Conservation (phyloP, 1,284 basidiomycete species). For the Cronartium ribicola region DNA sequence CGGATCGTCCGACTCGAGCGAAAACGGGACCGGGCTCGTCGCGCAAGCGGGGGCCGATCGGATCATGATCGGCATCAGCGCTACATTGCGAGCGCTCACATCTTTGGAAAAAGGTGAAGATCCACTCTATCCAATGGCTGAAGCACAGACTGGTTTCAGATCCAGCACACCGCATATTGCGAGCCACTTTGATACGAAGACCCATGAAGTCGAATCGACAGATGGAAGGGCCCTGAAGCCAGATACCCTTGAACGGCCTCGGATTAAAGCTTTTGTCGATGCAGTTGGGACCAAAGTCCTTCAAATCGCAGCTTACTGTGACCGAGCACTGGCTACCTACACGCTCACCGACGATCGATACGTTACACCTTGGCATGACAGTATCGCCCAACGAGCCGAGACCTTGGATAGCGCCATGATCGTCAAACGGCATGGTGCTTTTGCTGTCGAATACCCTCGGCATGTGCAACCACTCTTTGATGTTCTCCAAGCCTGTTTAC, state of each 20-base stretch:
- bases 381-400: constrained; percentile 13
- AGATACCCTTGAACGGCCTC: constrained; percentile 33
- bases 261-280: constrained; percentile 41
- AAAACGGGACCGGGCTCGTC: constrained; percentile 21
- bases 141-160: constrained; percentile 13
- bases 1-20: constrained; percentile 20
- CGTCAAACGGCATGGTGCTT: constrained; percentile 55
- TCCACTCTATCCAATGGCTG: constrained; percentile 25
- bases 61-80: constrained; percentile 37
- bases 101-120: constrained; percentile 37
- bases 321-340: constrained; percentile 33
- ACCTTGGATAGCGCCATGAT: constrained; percentile 47
- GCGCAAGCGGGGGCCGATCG: constrained; percentile 40
- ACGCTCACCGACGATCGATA: constrained; percentile 35
- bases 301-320: constrained; percentile 41
- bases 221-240: constrained; percentile 31
- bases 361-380: constrained; percentile 34
- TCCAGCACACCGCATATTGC: not conserved
- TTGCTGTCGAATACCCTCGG: constrained; percentile 67
- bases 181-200: constrained; percentile 11
- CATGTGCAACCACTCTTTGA: constrained; percentile 64
- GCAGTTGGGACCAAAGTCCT: constrained; percentile 38
- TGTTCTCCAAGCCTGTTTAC: constrained; percentile 72
- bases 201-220: constrained; percentile 6
- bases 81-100: constrained; percentile 38